Base-by-base conservation (phyloP, 1,139 yeast species). In the Saccharomyces hybrid region DNA sequence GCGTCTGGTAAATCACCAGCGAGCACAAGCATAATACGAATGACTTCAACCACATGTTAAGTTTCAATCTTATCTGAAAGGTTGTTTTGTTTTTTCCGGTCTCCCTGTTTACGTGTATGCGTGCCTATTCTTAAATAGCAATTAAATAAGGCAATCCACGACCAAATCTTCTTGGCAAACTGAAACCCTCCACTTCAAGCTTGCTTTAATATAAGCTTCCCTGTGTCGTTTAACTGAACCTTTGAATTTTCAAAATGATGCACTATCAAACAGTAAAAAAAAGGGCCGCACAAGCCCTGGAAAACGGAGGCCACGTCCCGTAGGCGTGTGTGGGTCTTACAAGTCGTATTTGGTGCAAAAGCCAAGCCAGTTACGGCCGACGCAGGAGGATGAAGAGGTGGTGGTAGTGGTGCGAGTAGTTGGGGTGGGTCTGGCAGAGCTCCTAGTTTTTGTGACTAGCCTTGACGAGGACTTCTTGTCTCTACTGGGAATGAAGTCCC, bases 401-500 rank as follows among this genome's bases (percentile, higher is more conserved):
- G 68, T 61, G 1, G 67, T 64, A 8, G 23, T 20, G 2, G 59
- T 47, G 4, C 57, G 49, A 6, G 57, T 55, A 5, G 65, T 51
- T 1, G 64, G 55, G 13, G 60, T 42, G 6, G 64, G 53, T 0
- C 61, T 51, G 1, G 64, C 48, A 1, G 52, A 49, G 3, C 53
- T 55, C 11, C 56, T 51, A 5, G 59, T 51, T 57, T 55, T 9
- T 58, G 57, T 38, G 59, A 58, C 41, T 64, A 63, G 11, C 71
- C 72, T 8, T 71, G 50, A 34, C 7, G 34, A 34, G 73, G 47
- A 77, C 83, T 34, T 80, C 78, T 1, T 85, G 81, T 23, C 29
- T 14, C 38, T 38, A 3, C 31, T 42, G 13, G 42, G 42, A 11
- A 47, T 38, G 69, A 81, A 93, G 51, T 85, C 78, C 99, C 99